phyloP scores from a whole-genome alignment of 192 early-diverging fungal species.

The Spizellomyces sp. region DNA sequence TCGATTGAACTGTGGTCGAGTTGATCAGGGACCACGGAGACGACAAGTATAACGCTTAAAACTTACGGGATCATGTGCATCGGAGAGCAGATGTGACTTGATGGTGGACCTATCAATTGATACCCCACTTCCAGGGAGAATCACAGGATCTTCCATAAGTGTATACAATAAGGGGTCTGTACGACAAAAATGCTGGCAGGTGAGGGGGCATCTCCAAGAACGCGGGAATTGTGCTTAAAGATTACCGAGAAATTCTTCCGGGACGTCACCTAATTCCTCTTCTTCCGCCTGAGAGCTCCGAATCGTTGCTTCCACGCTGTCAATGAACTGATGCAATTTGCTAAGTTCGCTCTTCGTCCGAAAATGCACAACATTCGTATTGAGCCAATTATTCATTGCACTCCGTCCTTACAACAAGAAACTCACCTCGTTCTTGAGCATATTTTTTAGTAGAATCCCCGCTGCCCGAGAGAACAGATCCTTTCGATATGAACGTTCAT shows the following conservation, averaged over 20 bases:
- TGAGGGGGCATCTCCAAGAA: not conserved
- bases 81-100: constrained; percentile 83
- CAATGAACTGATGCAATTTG: constrained; percentile 67
- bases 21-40: too few species aligned
- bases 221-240: not conserved
- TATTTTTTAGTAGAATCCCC: constrained; percentile 61
- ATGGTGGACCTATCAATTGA: constrained; percentile 90
- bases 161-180: constrained; percentile 12
- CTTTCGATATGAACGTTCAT: constrained; percentile 83
- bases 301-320: constrained; percentile 71
- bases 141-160: constrained; percentile 92
- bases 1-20: constrained; percentile 70
- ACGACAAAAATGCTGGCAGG: not conserved
- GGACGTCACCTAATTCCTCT: constrained; percentile 78
- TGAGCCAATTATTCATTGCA: not conserved
- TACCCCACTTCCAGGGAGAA: constrained; percentile 77
- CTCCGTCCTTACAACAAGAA: not conserved
- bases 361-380: not conserved
- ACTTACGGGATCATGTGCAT: constrained; percentile 76
- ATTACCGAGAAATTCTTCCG: constrained; percentile 86
- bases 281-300: constrained; percentile 67
- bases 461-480: constrained; percentile 77
- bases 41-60: not conserved
- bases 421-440: constrained; percentile 57
- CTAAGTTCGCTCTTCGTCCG: constrained; percentile 59